These are phyloP conservation scores for Agrocybe pediades DNA, from an alignment of 768 basidiomycete genomes.

Conservation along the genomic window DNA sequence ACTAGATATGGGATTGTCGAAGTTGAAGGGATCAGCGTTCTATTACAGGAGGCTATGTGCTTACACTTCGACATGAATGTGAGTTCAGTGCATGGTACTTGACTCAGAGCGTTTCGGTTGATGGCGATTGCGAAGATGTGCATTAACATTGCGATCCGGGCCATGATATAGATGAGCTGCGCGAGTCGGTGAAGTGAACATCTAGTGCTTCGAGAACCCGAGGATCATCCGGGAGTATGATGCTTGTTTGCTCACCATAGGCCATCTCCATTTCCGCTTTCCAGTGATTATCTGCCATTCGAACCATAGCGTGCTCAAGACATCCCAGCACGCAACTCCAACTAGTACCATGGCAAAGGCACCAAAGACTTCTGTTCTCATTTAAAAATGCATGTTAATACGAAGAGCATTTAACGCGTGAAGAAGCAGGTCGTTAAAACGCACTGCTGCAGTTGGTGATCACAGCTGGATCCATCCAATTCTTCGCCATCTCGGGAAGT, in stretches of 20 bases:
- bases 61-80: slow-evolving; percentile 35
- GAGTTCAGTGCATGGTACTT: slow-evolving; percentile 33
- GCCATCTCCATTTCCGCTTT: slow-evolving; percentile 32
- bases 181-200: background rate
- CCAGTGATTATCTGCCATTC: slow-evolving; percentile 32
- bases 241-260: slow-evolving; percentile 26
- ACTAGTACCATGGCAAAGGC: slow-evolving; percentile 31
- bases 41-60: too few species aligned
- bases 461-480: slow-evolving; percentile 29
- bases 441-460: slow-evolving; percentile 29
- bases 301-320: slow-evolving; percentile 29
- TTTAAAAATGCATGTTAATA: background rate
- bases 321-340: slow-evolving; percentile 35
- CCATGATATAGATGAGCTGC: slow-evolving; percentile 31
- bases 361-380: slow-evolving; percentile 27
- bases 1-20: slow-evolving; percentile 18
- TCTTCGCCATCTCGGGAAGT: slow-evolving; percentile 3
- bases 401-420: too few species aligned
- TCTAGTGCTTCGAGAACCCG: background rate
- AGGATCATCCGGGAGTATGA: background rate
- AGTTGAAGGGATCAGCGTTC: background rate
- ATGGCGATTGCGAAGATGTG: slow-evolving; percentile 34
- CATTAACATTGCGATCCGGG: slow-evolving; percentile 33
- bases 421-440: slow-evolving; percentile 9
- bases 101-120: slow-evolving; percentile 32